Percentiles rank a stretch among this genome's conserved stretches.
These are phyloP conservation scores for Beauveria scarabaeidicola DNA, from an alignment of 2,329 filamentous ascomycete genomes.

Conservation along the genomic window DNA sequence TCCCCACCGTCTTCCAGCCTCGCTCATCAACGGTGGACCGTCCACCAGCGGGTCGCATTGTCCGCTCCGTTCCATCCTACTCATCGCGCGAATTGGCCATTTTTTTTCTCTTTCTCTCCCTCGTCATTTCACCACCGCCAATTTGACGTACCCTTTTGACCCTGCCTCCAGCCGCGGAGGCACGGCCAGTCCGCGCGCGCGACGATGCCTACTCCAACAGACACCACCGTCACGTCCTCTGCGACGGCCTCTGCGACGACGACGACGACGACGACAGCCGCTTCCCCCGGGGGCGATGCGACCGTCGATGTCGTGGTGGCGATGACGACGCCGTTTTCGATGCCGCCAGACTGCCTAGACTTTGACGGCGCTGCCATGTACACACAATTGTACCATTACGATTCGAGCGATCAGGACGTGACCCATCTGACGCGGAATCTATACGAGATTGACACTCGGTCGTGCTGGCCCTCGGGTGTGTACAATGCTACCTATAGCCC, in stretches of 20 bases:
- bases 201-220: neutral
- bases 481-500: neutral
- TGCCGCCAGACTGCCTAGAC: neutral
- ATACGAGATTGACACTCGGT: neutral
- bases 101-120: neutral
- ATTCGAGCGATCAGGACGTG: too few relatives aligned
- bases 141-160: neutral
- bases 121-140: neutral
- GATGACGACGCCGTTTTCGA: conserved; percentile 4
- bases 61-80: neutral
- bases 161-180: neutral
- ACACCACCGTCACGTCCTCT: neutral
- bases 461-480: neutral
- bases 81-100: neutral
- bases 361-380: neutral
- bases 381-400: neutral
- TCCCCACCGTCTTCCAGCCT: neutral
- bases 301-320: neutral
- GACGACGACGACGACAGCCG: neutral
- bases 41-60: neutral
- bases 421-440: neutral
- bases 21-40: neutral
- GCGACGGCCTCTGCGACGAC: neutral
- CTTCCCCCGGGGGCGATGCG: neutral
- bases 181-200: neutral